phyloP scores from a whole-genome alignment of 768 basidiomycete species.

The Lactarius hengduanensis region DNA sequence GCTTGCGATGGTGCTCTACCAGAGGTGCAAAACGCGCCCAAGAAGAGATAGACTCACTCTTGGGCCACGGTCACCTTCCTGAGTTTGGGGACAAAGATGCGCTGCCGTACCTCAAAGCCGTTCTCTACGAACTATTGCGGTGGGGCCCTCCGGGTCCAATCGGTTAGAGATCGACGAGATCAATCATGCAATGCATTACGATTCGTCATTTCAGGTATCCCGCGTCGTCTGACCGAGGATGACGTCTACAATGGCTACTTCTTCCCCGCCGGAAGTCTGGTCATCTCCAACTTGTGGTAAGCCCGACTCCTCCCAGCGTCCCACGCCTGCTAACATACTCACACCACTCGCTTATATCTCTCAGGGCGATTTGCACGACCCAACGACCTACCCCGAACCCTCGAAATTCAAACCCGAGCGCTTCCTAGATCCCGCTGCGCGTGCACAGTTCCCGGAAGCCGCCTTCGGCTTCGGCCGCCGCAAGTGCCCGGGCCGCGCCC shows the following conservation, averaged over 20 bases:
- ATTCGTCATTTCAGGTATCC: slow-evolving; percentile 9
- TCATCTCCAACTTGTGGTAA: slow-evolving; percentile 18
- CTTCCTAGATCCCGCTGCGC: slow-evolving; percentile 17
- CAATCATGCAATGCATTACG: not conserved
- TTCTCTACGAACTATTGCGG: slow-evolving; percentile 23
- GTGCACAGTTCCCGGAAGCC: not conserved
- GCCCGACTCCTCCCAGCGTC: not conserved
- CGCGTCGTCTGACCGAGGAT: slow-evolving; percentile 11
- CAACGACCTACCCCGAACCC: slow-evolving; percentile 9
- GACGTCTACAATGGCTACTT: slow-evolving; percentile 21
- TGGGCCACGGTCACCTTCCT: slow-evolving; percentile 13
- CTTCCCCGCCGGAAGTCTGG: slow-evolving; percentile 10
- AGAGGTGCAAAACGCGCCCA: slow-evolving; percentile 34
- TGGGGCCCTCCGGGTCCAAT: slow-evolving; percentile 19
- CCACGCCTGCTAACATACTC: not conserved
- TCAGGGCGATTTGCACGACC: slow-evolving; percentile 16
- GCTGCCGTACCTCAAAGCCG: slow-evolving; percentile 23
- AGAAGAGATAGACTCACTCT: slow-evolving; percentile 34
- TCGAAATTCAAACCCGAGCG: slow-evolving; percentile 18
- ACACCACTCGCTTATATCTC: not conserved
- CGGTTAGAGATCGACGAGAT: not conserved
- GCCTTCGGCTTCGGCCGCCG: slow-evolving; percentile 23
- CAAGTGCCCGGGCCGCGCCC: slow-evolving; percentile 15
- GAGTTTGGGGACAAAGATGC: slow-evolving; percentile 9
- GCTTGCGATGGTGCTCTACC: slow-evolving; percentile 36